A percentile compares a stretch with the other conserved stretches of the same genome.
phyloP scores from a whole-genome alignment of 805 yeast genomes.

The Schwanniomyces polymorphus region DNA sequence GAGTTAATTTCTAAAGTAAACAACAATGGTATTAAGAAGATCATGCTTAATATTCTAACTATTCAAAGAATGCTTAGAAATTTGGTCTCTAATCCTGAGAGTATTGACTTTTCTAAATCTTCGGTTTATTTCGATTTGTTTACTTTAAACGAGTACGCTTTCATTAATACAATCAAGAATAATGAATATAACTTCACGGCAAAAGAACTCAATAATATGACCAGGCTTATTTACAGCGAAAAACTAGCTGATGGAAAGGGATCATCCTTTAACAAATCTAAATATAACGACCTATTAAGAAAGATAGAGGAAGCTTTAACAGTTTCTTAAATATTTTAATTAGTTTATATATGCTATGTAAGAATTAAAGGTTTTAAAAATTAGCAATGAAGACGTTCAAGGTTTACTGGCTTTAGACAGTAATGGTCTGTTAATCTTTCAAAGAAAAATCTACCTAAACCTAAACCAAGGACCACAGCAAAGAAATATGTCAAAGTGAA shows the following conservation, averaged over 20 bases:
- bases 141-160: constrained; percentile 47
- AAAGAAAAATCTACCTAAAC: constrained; percentile 69
- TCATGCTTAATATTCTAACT: constrained; percentile 61
- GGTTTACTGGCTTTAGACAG: constrained; percentile 12
- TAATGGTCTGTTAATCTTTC: constrained; percentile 51
- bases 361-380: not conserved
- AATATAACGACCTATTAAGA: constrained; percentile 34
- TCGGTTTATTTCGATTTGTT: constrained; percentile 57
- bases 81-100: constrained; percentile 50
- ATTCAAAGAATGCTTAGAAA: constrained; percentile 69
- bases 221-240: constrained; percentile 52
- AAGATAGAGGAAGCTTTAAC: constrained; percentile 18
- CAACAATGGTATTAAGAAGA: constrained; percentile 56
- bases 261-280: constrained; percentile 36
- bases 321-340: not conserved
- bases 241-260: constrained; percentile 40
- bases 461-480: constrained; percentile 68
- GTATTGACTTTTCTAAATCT: constrained; percentile 53
- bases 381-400: constrained; percentile 1
- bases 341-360: not conserved
- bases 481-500: constrained; percentile 67
- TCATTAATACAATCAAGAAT: constrained; percentile 38
- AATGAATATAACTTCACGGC: constrained; percentile 35
- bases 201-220: constrained; percentile 51
- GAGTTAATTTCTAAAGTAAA: constrained; percentile 51